phyloP scores from a whole-genome alignment of 345 rosid species.

The Eucalyptus cladocalyx region DNA sequence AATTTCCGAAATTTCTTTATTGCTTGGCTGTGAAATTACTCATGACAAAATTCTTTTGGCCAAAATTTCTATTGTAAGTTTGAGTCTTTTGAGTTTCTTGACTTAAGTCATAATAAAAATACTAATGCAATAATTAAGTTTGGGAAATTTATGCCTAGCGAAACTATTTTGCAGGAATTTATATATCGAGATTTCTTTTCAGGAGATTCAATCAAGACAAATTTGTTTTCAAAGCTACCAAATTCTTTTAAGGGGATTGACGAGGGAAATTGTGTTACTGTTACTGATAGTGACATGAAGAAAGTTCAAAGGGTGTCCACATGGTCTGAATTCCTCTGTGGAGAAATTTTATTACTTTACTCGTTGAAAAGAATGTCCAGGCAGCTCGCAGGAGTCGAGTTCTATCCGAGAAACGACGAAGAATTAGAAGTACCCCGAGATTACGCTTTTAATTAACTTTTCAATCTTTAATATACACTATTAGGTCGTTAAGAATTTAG shows the following conservation, averaged over 20 bases:
- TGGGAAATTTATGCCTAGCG: neutral
- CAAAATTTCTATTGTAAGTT: neutral
- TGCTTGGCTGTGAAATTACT: neutral
- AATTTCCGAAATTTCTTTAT: neutral
- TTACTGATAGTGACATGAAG: neutral
- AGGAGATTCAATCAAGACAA: neutral
- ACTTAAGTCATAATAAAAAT: neutral
- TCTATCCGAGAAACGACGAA: neutral
- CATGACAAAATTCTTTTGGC: neutral
- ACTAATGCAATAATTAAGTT: neutral
- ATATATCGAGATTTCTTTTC: neutral
- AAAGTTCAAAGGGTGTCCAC: neutral
- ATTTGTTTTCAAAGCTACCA: neutral
- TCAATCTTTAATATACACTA: neutral
- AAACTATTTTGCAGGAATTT: neutral
- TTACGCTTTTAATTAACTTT: too few relatives aligned
- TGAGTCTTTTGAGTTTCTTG: neutral
- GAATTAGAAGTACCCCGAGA: neutral
- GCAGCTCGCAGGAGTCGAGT: neutral
- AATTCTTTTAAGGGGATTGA: neutral
- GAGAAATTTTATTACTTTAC: neutral
- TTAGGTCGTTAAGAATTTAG: neutral
- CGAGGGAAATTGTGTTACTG: neutral
- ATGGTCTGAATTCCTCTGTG: neutral
- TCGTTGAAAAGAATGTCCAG: neutral